Evolutionary conservation across 352 stramenopile genomes (phyloP), one percentile per base, ranked within the genome.

Genomic region (Phytophthora uliginosa): DNA sequence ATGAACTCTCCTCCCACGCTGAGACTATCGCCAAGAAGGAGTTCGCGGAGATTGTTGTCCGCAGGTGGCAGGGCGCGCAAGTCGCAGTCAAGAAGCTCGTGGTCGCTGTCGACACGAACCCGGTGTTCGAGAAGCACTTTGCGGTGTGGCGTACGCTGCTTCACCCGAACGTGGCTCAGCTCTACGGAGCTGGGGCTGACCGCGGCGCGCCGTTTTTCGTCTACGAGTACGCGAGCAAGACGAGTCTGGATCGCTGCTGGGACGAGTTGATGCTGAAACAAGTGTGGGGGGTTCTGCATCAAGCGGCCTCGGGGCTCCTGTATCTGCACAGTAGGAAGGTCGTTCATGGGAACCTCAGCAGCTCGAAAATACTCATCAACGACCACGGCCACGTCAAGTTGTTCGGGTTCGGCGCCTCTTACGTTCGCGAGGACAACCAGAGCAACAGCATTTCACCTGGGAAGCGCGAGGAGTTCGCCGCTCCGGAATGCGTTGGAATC

Each of bases 331-430:
- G 66, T 7, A 62, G 56, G n/a, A 66, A 71, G 38, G 24, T 81
- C 8, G 66, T 83, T 9, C 72, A 85, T 26, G 78, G 69, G 13
- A 85, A 85, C 28, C 36, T 85, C 10, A 83, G 76, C 36, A 81
- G 78, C 69, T 64, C 40, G 18, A 85, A 85, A 38, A 40, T 85
- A 5, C 48, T 85, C 8, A 67, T 85, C 17, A 68, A 70, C 15
- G 63, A 59, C 4, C 36, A 77, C 40, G 69, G 63, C 15, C 63
- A 47, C 6, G 69, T 74, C 18, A 77, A 81, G 51, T 33, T 85
- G 6, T 83, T 77, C 20, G 78, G 77, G 2, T 81, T 85, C 28
- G 51, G 54, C 7, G 77, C 74, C 17, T 74, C 71, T 1, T 83
- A 81, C n/a, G 24, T 74, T n/a, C 78, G 74, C 2, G 36, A 68